Evolutionary conservation across 257 asterid genomes (phyloP), one percentile per base, ranked within the genome.

Genomic region (Capsicum baccatum): DNA sequence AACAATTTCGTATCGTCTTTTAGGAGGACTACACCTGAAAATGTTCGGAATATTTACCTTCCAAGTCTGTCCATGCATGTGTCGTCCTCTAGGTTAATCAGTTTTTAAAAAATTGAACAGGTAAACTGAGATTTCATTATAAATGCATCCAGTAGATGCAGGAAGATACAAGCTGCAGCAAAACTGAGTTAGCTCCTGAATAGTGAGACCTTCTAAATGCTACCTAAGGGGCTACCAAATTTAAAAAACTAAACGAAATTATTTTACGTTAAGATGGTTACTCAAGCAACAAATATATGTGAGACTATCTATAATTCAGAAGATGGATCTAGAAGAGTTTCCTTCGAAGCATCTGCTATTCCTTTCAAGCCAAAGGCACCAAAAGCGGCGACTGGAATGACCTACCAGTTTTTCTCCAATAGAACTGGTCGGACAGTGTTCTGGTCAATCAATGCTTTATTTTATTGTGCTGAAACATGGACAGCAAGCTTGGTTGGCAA

Each of bases 401-500:
- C 42, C 35, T 17, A 15, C 56, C 79, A 70, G 56, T 42, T 39
- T 70, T 44, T 42, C 33, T 42, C 56, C 56, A 70, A 9, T 70
- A 70, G 12, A 44, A 15, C 42, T 42, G 52, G 76, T 35, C 15
- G 74, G 21, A 35, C 48, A 39, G 74, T 9, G 33, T 4, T 76
- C 14, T 21, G 63, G 81, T 76, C 63, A 76, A 76, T 76, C 63
- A 63, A 76, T 21, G 81, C 81, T 52, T 52, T 8, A 26, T 76
- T 50, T 52, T 76, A 13, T 76, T 54, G 26, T 76, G 11, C n/a
- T 52, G 63, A 76, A 50, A 52, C 48, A 52, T 52, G 48, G 63
- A 5, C 81, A 76, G 48, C 15, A 13, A 52, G 21, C 19, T 21
- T 76, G 60, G 63, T 52, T 26, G 48, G 52, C 47, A 76, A 74